Base-by-base conservation (phyloP, 2,329 filamentous ascomycete species). In the Penicillium corylophilum region DNA sequence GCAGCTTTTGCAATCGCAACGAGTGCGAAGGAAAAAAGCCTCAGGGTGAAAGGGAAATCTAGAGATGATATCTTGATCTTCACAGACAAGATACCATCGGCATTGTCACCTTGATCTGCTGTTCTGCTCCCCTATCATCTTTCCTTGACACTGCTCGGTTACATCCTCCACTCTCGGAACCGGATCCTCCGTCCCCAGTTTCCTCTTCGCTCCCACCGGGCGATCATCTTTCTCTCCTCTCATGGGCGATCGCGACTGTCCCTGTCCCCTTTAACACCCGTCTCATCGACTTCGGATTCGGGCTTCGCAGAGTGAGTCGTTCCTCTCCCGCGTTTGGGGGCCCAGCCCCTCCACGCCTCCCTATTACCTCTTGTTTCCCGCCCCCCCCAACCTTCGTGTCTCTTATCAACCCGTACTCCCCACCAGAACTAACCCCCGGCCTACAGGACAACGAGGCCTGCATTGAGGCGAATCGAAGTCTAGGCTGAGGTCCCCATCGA, bases 321-420 rank as follows among this genome's bases (percentile, higher is more conserved):
- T 49, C 9, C 24, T 44, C 39, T 24, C 39, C 22, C 22, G 26
- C 6, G 5, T 26, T 24, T 26, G 39, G 40, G 24, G 44, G 57
- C 66, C 63, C 64, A 66, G 66, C 67, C 67, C 66, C 66, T 69
- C 68, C 67, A 67, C 65, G 59, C 59, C 64, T 64, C 61, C 61
- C 57, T 60, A 61, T 61, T 60, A 59, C 54, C 52, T 46, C 52
- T 49, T 43, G 46, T 50, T 46, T 54, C 50, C 55, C 55, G 47
- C 53, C 46, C 44, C 47, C 39, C 39, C 39, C n/a, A n/a, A 26
- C 15, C 39, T 24, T 52, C 44, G 49, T 47, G 50, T 53, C 47
- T 56, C 52, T 52, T 48, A 48, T 54, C 44, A 33, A 44, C 48
- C 50, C 39, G 23, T 23, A 53, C 49, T 50, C 43, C 54, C 46